Percentiles rank a stretch among this genome's conserved stretches.
Conservation (phyloP, 495 filamentous ascomycete species). For the Hypoxylon cercidicola region DNA sequence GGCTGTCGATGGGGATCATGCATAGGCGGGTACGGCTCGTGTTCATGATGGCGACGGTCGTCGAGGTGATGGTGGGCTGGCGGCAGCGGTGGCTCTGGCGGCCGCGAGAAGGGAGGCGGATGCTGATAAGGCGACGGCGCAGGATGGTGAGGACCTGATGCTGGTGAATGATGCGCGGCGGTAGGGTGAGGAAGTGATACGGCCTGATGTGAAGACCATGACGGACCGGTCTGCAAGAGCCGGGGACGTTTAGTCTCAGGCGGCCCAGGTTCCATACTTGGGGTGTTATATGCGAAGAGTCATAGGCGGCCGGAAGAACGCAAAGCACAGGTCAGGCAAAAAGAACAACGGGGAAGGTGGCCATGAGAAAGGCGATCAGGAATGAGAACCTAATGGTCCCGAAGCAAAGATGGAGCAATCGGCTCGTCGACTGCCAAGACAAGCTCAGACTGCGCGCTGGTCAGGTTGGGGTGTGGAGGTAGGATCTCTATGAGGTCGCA, state of each 20-base stretch:
- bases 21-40: conserved; percentile 60
- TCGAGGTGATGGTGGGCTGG: conserved; percentile 51
- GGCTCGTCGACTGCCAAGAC: conserved; percentile 42
- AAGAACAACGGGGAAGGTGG: conserved; percentile 52
- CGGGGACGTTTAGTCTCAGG: conserved; percentile 61
- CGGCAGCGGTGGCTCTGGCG: conserved; percentile 49
- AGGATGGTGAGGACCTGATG: conserved; percentile 53
- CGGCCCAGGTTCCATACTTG: conserved; percentile 63
- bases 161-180: conserved; percentile 50
- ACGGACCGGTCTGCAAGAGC: conserved; percentile 51
- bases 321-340: conserved; percentile 51
- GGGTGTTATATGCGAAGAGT: conserved; percentile 53
- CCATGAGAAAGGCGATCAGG: conserved; percentile 51
- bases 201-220: conserved; percentile 60
- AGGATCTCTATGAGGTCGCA: conserved; percentile 43
- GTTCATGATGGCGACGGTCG: conserved; percentile 63
- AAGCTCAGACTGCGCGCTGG: conserved; percentile 45
- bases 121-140: conserved; percentile 56
- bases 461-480: conserved; percentile 46
- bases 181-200: conserved; percentile 59
- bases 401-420: conserved; percentile 41
- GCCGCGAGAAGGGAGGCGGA: conserved; percentile 53
- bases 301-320: conserved; percentile 45
- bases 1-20: conserved; percentile 60
- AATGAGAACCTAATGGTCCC: conserved; percentile 42